Base-by-base conservation (phyloP, 345 rosid genomes). In the Erysimum cheiranthoides region DNA sequence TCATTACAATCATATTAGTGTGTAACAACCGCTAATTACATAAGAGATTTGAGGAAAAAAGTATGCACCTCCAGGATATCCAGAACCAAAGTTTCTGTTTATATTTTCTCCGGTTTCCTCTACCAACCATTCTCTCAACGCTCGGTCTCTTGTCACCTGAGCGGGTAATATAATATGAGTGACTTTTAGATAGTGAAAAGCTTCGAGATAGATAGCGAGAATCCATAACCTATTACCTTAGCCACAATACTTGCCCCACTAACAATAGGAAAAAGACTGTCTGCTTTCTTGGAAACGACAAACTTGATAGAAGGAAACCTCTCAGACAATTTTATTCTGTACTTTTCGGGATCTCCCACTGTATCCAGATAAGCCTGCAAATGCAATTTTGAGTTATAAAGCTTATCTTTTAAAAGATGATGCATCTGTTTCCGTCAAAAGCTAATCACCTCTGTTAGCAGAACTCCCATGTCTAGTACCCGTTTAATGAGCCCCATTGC, bases 241-340 rank as follows among this genome's bases (percentile, higher is more conserved):
- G 98, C 99, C 13, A 87, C 97, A 80, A 95, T 95, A 80, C 97
- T 90, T 45, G 99, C 99, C 63, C 98, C 97, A 74, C 98, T 92
- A 34, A 92, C 99, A 59, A 92, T 87, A 43, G 99, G 98, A 83
- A 82, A 92, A 17, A 95, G 86, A 83, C 98, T 92, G 73, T 92
- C 99, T 66, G 99, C 98, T 86, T 95, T 90, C 90, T 95, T 95
- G 43, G 98, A 80, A 79, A 92, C 99, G 17, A 89, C 91, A 79
- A 92, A 88, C 80, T 88, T 92, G 76, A 95, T 79, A 27, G 88
- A 86, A 70, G 91, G 84, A 82, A 90, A 95, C 83, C 87, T 92
- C 78, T 87, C 90, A 36, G 88, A 89, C 68, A 92, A 74, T 81
- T 92, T 95, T 58, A 74, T 25, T 74, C 89, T 88, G 61, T 95